Evolutionary conservation across 768 basidiomycete species (phyloP).

Genomic region (Leccinum aurantiacum): DNA sequence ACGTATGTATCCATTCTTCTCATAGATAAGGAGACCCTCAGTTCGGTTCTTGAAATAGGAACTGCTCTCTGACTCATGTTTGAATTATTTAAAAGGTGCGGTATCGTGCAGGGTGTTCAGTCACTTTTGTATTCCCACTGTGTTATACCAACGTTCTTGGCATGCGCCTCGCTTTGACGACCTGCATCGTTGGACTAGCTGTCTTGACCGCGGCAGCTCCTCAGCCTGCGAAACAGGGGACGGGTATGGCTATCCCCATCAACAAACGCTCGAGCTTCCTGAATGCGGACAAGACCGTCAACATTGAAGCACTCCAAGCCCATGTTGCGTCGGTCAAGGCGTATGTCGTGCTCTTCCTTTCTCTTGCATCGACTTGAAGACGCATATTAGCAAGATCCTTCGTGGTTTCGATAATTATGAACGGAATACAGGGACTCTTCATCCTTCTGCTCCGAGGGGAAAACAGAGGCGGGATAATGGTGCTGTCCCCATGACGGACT

Average conservation of each 20-base stretch:
- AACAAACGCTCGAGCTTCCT: conserved; percentile 4
- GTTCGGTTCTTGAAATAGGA: too few species aligned
- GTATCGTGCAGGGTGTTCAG: too few species aligned
- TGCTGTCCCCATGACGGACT: background rate
- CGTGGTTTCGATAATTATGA: conserved; percentile 1
- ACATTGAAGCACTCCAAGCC: conserved; percentile 4
- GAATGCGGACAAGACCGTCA: conserved; percentile 7
- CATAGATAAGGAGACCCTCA: too few species aligned
- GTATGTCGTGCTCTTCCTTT: conserved; percentile 1
- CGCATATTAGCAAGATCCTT: background rate
- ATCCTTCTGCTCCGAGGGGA: background rate
- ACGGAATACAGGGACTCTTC: background rate
- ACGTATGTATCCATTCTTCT: too few species aligned
- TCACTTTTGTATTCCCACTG: too few species aligned
- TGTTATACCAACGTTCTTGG: too few species aligned
- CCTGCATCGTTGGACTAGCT: conserved; percentile 4
- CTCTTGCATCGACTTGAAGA: background rate
- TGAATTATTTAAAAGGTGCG: too few species aligned
- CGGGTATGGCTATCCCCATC: conserved; percentile 10
- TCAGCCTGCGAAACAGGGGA: background rate
- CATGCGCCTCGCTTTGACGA: background rate
- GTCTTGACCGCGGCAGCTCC: conserved; percentile 7
- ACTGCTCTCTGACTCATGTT: too few species aligned
- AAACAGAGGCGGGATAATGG: background rate
- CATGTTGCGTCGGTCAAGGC: conserved; percentile 3